phyloP scores from a whole-genome alignment of 2,329 filamentous ascomycete genomes.

The Epichloe hybrida region DNA sequence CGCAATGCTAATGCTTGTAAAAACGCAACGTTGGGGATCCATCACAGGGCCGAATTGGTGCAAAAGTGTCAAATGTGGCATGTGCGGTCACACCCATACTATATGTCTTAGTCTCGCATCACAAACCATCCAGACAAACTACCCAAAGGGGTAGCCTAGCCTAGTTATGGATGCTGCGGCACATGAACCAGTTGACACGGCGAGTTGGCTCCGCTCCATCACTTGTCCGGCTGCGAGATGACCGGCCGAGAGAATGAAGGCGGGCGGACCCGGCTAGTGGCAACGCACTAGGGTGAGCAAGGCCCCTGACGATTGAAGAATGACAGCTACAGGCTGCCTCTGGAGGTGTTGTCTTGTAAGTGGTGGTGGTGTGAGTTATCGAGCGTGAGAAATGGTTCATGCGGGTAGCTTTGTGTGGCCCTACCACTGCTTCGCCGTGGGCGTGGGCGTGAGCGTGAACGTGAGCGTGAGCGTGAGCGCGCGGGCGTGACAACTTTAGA shows the following conservation, averaged over 20 bases:
- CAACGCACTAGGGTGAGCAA: no score
- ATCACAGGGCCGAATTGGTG: background rate
- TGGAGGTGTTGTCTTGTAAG: background rate
- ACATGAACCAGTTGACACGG: background rate
- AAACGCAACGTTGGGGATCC: slow-evolving; percentile 1
- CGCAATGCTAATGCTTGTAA: background rate
- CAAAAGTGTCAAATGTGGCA: background rate
- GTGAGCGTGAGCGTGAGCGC: background rate
- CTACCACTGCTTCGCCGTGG: background rate
- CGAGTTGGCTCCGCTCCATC: background rate
- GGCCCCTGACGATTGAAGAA: no score
- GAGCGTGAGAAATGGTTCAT: slow-evolving; percentile 1
- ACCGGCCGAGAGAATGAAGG: background rate
- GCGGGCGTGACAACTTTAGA: background rate
- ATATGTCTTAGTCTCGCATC: background rate
- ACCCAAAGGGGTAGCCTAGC: slow-evolving; percentile 1
- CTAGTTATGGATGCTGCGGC: background rate
- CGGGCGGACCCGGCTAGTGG: background rate
- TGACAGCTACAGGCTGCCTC: no score
- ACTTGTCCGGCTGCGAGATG: background rate
- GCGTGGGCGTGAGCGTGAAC: background rate
- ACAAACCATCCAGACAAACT: background rate
- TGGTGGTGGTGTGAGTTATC: background rate
- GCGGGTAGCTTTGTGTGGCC: background rate
- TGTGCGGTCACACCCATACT: background rate